Conservation (phyloP, 371 early-diverging fungal species). For the Smittium culicis region DNA sequence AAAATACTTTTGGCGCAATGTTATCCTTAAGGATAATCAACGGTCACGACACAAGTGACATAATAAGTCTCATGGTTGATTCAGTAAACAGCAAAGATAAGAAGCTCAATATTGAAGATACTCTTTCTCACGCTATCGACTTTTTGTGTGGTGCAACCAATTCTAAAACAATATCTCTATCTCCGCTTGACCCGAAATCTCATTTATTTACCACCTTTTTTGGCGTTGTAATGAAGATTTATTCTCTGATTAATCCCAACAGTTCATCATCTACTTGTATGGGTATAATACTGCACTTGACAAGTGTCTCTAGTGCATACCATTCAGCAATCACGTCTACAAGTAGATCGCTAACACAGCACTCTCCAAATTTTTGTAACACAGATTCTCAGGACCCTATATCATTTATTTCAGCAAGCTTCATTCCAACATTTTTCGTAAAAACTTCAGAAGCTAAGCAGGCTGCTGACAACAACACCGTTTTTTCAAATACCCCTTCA, state of each 20-base stretch:
- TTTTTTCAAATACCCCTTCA: background rate
- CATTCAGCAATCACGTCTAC: background rate
- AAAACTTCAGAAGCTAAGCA: background rate
- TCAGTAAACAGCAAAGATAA: background rate
- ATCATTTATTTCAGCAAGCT: background rate
- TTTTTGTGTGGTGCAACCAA: background rate
- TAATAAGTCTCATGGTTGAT: background rate
- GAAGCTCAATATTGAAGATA: background rate
- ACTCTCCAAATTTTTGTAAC: background rate
- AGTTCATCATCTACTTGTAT: background rate
- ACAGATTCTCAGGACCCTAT: background rate
- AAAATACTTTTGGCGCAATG: background rate
- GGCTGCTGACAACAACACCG: background rate
- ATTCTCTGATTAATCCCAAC: background rate
- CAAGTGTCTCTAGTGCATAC: conserved; percentile 1
- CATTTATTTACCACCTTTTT: background rate
- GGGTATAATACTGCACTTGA: background rate
- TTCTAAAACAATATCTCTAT: background rate
- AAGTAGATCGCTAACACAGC: background rate
- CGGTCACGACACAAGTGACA: background rate
- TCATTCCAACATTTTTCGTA: background rate
- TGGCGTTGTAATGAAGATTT: conserved; percentile 1
- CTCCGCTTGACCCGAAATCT: background rate
- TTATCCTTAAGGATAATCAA: background rate
- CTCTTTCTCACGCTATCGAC: background rate